Evolutionary conservation across 257 asterid genomes (phyloP), one percentile per base, ranked within the genome.

Genomic region (Scutellaria galericulata): DNA sequence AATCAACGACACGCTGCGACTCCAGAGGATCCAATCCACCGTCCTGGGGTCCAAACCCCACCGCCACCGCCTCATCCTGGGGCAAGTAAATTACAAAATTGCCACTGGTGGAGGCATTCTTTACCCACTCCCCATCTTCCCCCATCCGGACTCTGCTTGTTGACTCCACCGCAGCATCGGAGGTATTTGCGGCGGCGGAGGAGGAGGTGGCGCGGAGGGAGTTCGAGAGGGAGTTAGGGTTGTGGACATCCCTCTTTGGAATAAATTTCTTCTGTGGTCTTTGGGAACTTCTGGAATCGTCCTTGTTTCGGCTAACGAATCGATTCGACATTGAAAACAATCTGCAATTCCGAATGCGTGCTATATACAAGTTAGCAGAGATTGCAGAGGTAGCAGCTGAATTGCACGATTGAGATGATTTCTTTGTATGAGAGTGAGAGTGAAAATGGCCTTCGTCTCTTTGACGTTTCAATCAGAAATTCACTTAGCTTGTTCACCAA

Each of bases 31-130:
- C 96, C 89, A 90, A 80, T 12, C 92, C 99, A 18, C 98, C 99
- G 31, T 89, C 90, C 20, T 94, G 86, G 12, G 90, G 81, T 9
- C 91, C 88, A 24, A 84, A 87, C 44, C 99, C 99, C 57, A 89
- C 83, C 57, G 98, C 98, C 79, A 94, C 95, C 11, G 99, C 98
- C 70, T 94, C 99, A 73, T 94, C 99, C 83, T 94, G 99, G 9
- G 99, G 98, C 86, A 94, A 85, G 79, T 94, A 94, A 75, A 84
- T 77, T 3, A 94, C 93, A 47, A 84, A 94, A 71, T 70, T 86
- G 64, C 96, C 95, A 79, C 76, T 51, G 0, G 64, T 79, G 15
- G 79, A 27, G 40, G 76, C 72, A 59, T 59, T 74, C 42, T 54
- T 79, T 9, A 80, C 83, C 90, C 87, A 79, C 3, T 81, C 84